phyloP scores from a whole-genome alignment of 176 grass and related monocot genomes.

The Avena insularis region DNA sequence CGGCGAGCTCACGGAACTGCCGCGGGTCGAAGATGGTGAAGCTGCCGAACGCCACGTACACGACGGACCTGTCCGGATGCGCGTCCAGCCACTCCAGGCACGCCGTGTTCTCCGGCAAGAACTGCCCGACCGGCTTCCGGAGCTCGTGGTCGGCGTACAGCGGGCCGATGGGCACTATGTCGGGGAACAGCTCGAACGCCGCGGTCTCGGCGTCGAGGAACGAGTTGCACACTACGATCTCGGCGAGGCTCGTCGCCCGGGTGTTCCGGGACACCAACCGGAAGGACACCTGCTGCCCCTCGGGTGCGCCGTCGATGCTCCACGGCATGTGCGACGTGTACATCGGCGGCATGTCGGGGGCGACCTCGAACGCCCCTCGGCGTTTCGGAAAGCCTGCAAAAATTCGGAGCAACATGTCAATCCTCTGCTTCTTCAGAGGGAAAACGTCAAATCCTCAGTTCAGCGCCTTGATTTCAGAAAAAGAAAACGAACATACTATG shows the following conservation, averaged over 20 bases:
- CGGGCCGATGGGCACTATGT: slow-evolving; percentile 59
- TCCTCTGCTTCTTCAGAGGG: too few relatives aligned
- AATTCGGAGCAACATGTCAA: neutral
- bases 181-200: slow-evolving; percentile 37
- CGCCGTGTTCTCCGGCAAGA: slow-evolving; percentile 46
- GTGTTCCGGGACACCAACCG: slow-evolving; percentile 30
- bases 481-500: neutral
- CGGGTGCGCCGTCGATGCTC: neutral
- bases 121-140: slow-evolving; percentile 29
- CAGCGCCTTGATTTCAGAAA: neutral
- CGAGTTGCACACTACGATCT: slow-evolving; percentile 63
- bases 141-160: slow-evolving; percentile 28
- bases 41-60: slow-evolving; percentile 75
- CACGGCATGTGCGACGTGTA: slow-evolving; percentile 34
- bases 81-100: slow-evolving; percentile 62
- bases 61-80: slow-evolving; percentile 47
- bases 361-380: neutral
- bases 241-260: slow-evolving; percentile 12
- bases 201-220: slow-evolving; percentile 54
- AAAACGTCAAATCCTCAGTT: neutral
- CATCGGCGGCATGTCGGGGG: slow-evolving; percentile 41
- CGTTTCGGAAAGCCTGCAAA: neutral
- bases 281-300: slow-evolving; percentile 35
- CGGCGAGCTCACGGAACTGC: slow-evolving; percentile 57
- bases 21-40: slow-evolving; percentile 47